phyloP scores from a whole-genome alignment of 176 grass and related monocot genomes.

The Poa annua region DNA sequence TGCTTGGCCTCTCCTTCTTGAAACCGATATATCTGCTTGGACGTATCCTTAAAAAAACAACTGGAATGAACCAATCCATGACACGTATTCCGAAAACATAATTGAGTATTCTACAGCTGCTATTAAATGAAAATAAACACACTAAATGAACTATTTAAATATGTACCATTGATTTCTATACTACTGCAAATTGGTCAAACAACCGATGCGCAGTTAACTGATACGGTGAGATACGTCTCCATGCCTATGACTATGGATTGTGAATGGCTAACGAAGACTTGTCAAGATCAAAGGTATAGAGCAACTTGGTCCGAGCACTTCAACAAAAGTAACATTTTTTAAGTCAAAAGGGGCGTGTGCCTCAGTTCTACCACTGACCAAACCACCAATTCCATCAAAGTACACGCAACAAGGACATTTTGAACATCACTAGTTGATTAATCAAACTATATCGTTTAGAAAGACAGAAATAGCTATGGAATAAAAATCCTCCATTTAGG shows the following conservation, averaged over 20 bases:
- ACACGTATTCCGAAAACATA: background rate
- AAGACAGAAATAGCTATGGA: background rate
- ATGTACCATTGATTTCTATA: background rate
- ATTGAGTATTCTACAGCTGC: slow-evolving; percentile 9
- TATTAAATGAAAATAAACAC: slow-evolving; percentile 11
- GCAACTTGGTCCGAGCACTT: background rate
- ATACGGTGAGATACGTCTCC: background rate
- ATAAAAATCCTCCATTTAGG: slow-evolving; percentile 41
- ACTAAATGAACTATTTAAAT: background rate
- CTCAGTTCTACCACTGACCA: slow-evolving; percentile 10
- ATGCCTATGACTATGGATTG: background rate
- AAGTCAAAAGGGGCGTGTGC: background rate
- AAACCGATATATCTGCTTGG: no score
- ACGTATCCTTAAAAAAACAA: background rate
- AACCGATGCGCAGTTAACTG: background rate
- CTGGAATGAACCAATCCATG: slow-evolving; percentile 32
- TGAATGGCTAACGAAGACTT: background rate
- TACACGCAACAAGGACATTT: background rate
- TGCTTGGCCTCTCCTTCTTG: no score
- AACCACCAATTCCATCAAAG: background rate
- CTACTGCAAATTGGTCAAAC: background rate
- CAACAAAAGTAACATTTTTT: background rate
- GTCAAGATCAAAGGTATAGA: slow-evolving; percentile 27
- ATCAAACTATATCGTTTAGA: background rate
- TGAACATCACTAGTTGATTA: background rate